Percentiles rank a stretch among this genome's conserved stretches.
These are phyloP conservation scores for Garcia nutans DNA, from an alignment of 345 rosid genomes.

Conservation along the genomic window DNA sequence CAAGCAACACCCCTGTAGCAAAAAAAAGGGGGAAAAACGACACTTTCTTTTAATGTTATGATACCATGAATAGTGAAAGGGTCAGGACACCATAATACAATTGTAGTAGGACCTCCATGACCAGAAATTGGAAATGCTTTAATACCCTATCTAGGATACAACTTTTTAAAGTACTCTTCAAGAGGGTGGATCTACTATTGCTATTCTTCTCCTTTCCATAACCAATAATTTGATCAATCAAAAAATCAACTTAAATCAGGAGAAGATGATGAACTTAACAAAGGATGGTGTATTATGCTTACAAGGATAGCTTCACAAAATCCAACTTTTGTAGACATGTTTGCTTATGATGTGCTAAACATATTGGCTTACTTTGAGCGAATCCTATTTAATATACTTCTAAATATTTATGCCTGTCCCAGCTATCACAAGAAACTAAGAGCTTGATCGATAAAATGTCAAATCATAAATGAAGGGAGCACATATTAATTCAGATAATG, in stretches of 20 bases:
- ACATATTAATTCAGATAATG: background rate
- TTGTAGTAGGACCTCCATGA: background rate
- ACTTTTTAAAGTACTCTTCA: background rate
- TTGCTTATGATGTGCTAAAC: background rate
- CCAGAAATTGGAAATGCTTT: background rate
- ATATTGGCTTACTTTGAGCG: background rate
- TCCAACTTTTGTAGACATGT: background rate
- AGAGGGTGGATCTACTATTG: background rate
- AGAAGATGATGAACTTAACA: background rate
- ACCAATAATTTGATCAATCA: background rate
- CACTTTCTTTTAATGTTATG: background rate
- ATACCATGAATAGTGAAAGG: background rate
- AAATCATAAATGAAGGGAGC: background rate
- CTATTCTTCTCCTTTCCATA: background rate
- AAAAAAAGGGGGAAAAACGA: background rate
- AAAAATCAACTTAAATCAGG: background rate
- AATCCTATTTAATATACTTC: background rate
- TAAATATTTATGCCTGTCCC: background rate
- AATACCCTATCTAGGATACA: no score
- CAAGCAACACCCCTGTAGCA: conserved; percentile 85
- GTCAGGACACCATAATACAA: background rate
- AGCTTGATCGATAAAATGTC: background rate
- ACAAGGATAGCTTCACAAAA: background rate
- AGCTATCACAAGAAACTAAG: background rate
- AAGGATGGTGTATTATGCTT: background rate